Evolutionary conservation across 1,139 yeast species (phyloP), one percentile per base, ranked within the genome.

Genomic region (Magnusiomyces fungicola): DNA sequence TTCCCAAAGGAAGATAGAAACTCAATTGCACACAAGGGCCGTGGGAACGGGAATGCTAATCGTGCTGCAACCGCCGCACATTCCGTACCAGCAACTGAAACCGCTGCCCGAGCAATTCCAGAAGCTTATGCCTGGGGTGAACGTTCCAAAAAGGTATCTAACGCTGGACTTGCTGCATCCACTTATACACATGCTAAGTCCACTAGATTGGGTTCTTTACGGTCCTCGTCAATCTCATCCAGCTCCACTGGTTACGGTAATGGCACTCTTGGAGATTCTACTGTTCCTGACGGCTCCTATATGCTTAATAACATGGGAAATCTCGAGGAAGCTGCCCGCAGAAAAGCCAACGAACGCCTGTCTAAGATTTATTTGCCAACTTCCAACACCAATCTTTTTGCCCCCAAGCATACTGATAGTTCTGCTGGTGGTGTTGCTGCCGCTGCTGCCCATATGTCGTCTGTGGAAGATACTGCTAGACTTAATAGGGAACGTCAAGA

Each of bases 91-190:
- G 71, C 68, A 37, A 60, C 61, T 45, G 69, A 64, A 29, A 58
- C 61, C 52, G 71, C 67, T 25, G 67, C 65, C 24, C 54, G 53
- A 43, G 61, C 62, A 36, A 52, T 64, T 45, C 68, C 69, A 21
- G 70, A 67, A 21, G 70, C 70, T 25, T 67, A 67, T 56, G 59
- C 58, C 24, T 67, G 68, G 68, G 57, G 61, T 45, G 60, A 59
- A 34, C 48, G 56, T 45, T 46, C 49, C 19, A 46, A 29, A 39
- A 43, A 43, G 18, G 47, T 50, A 7, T 56, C 53, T 24, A 39
- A 45, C 32, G 47, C 51, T 37, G 44, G 50, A 12, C 50, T 52
- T 6, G 56, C 54, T 2, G 54, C 55, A 1, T 55, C 57, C 33
- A 43, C 55, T 25, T 27, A 45, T 48, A 46, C 54, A 49, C 44